A percentile compares a stretch with the other conserved stretches of the same genome.
These are phyloP conservation scores for Acorus gramineus DNA, from an alignment of 106 monocot genomes.

Conservation along the genomic window DNA sequence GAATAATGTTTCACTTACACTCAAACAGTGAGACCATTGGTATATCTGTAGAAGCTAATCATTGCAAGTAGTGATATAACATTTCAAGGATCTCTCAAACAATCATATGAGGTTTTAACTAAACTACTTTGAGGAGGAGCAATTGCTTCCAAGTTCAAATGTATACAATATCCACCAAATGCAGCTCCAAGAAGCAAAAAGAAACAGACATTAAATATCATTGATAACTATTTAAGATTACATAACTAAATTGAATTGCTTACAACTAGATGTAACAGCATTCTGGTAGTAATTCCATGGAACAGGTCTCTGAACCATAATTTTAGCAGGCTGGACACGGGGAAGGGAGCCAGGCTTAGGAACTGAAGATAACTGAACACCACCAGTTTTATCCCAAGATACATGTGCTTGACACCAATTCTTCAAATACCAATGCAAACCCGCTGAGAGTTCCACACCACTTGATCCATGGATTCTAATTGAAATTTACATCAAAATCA, in stretches of 20 bases:
- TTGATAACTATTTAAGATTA: too few species aligned
- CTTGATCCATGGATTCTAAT: constrained; percentile 34
- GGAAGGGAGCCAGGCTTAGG: constrained; percentile 41
- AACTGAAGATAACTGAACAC: constrained; percentile 33
- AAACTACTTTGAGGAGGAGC: too few species aligned
- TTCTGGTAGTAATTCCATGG: constrained; percentile 69
- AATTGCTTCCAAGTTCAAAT: too few species aligned
- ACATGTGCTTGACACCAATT: constrained; percentile 46
- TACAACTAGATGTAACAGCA: constrained; percentile 68
- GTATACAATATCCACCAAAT: not conserved
- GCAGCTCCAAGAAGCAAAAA: not conserved
- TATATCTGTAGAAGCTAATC: too few species aligned
- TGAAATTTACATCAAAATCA: not conserved
- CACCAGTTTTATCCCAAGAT: constrained; percentile 65
- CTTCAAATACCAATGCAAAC: constrained; percentile 60
- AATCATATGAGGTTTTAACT: too few species aligned
- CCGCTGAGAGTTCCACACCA: constrained; percentile 55
- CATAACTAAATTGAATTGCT: constrained; percentile 7
- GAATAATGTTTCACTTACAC: too few species aligned
- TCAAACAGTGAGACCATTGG: too few species aligned
- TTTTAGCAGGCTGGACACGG: constrained; percentile 19
- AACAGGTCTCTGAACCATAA: constrained; percentile 40
- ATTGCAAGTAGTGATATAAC: too few species aligned
- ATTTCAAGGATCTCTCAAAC: too few species aligned
- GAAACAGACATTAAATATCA: not conserved